phyloP scores from a whole-genome alignment of 305 asterid species.

The Solanum hybrid region DNA sequence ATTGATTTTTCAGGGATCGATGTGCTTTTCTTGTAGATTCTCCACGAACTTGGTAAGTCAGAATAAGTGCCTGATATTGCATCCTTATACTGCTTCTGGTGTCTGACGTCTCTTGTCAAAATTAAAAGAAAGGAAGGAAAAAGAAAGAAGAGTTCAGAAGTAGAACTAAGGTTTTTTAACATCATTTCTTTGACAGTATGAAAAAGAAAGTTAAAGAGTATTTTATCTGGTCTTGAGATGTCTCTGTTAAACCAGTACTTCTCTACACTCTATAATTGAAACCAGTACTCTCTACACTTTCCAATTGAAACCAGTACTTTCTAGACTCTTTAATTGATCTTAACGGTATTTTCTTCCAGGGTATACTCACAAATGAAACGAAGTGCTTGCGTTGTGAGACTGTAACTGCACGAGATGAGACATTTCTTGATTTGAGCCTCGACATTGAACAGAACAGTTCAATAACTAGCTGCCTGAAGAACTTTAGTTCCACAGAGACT shows the following conservation, averaged over 20 bases:
- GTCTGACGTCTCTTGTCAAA: not conserved
- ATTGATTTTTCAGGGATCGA: not conserved
- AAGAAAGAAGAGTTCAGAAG: not conserved
- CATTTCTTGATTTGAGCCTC: constrained; percentile 83
- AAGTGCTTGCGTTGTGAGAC: constrained; percentile 87
- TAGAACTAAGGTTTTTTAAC: not conserved
- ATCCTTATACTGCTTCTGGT: not conserved
- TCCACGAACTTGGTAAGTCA: not conserved
- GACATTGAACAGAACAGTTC: constrained; percentile 94
- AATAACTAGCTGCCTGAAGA: constrained; percentile 78
- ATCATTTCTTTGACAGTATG: not conserved
- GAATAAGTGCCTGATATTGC: not conserved
- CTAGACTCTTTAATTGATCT: not conserved
- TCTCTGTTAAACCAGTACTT: not conserved
- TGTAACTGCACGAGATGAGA: constrained; percentile 86
- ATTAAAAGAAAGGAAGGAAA: not conserved
- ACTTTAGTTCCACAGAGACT: constrained; percentile 88
- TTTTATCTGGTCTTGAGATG: not conserved
- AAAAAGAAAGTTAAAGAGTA: not conserved
- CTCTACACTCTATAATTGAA: not conserved
- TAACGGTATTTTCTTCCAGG: constrained; percentile 34
- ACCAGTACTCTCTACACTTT: not conserved
- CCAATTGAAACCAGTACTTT: not conserved
- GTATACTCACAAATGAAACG: constrained; percentile 79
- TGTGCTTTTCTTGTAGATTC: not conserved